Percentiles rank a stretch among this genome's conserved stretches.
Evolutionary conservation across 2,329 filamentous ascomycete species (phyloP).

Genomic region (Passalora sequoiae): DNA sequence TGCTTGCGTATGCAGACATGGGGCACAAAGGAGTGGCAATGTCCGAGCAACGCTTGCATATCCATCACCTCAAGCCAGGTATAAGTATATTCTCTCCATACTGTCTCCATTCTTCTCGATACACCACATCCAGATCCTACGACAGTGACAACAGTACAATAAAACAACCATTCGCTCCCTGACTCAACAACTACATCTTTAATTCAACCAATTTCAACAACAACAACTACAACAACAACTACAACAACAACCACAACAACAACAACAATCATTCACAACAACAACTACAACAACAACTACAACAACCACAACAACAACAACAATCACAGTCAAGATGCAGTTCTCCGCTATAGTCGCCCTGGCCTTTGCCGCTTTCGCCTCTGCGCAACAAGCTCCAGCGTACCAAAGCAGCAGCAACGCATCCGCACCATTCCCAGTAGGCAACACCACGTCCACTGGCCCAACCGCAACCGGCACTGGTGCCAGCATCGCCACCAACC

Average conservation of each 20-base stretch:
- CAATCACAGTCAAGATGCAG: slow-evolving; percentile 8
- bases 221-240: neutral
- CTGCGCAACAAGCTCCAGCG: neutral
- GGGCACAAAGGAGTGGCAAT: slow-evolving; percentile 2
- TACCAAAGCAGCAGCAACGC: slow-evolving; percentile 10
- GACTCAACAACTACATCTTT: neutral
- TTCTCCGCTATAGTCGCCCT: slow-evolving; percentile 10
- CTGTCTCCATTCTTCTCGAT: neutral
- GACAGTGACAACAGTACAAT: neutral
- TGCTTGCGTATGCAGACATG: slow-evolving; percentile 8
- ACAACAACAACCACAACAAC: neutral
- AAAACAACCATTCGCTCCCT: neutral
- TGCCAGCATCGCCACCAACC: neutral
- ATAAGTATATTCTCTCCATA: slow-evolving; percentile 3
- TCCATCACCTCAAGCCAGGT: slow-evolving; percentile 3
- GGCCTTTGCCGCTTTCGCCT: slow-evolving; percentile 8
- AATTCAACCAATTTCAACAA: slow-evolving; percentile 3
- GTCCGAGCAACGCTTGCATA: slow-evolving; percentile 6
- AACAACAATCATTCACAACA: neutral
- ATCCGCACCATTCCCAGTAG: neutral
- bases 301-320: neutral
- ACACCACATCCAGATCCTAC: neutral
- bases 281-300: slow-evolving; percentile 3
- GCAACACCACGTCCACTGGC: slow-evolving; percentile 5
- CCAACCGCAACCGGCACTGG: slow-evolving; percentile 10